A percentile compares a stretch with the other conserved stretches of the same genome.
Evolutionary conservation across 768 basidiomycete species (phyloP).

Genomic region (Mycena pura): DNA sequence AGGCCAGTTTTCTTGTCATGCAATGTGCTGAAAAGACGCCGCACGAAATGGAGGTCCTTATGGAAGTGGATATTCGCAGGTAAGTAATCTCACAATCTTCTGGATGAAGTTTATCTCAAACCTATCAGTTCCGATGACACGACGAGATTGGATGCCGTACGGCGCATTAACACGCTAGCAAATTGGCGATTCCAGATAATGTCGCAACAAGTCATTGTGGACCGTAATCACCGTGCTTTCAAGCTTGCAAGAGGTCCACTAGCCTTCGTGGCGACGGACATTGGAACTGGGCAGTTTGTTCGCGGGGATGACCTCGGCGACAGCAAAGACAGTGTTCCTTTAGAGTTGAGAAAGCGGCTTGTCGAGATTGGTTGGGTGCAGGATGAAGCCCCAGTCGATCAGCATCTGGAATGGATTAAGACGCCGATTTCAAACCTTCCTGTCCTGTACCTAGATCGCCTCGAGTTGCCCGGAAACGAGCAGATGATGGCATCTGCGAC

Average conservation of each 20-base stretch:
- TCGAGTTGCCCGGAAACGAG: slow-evolving; percentile 43
- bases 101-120: background rate
- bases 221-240: slow-evolving; percentile 72
- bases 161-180: slow-evolving; percentile 60
- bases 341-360: slow-evolving; percentile 68
- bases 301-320: slow-evolving; percentile 60
- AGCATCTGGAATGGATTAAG: slow-evolving; percentile 61
- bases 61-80: slow-evolving; percentile 66
- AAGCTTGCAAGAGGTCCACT: slow-evolving; percentile 72
- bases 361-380: slow-evolving; percentile 80
- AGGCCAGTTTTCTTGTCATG: slow-evolving; percentile 74
- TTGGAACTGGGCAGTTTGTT: slow-evolving; percentile 68
- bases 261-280: slow-evolving; percentile 78
- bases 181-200: slow-evolving; percentile 76
- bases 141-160: slow-evolving; percentile 59
- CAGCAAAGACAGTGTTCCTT: slow-evolving; percentile 59
- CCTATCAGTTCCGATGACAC: slow-evolving; percentile 53
- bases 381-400: slow-evolving; percentile 61
- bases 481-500: slow-evolving; percentile 22
- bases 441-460: slow-evolving; percentile 57
- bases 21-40: slow-evolving; percentile 73
- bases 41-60: slow-evolving; percentile 51
- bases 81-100: slow-evolving; percentile 31
- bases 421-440: slow-evolving; percentile 75
- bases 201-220: slow-evolving; percentile 64